Percentiles rank a stretch among this genome's conserved stretches.
Conservation (phyloP, 441 rosid genomes). For the Erodium chrysanthum region DNA sequence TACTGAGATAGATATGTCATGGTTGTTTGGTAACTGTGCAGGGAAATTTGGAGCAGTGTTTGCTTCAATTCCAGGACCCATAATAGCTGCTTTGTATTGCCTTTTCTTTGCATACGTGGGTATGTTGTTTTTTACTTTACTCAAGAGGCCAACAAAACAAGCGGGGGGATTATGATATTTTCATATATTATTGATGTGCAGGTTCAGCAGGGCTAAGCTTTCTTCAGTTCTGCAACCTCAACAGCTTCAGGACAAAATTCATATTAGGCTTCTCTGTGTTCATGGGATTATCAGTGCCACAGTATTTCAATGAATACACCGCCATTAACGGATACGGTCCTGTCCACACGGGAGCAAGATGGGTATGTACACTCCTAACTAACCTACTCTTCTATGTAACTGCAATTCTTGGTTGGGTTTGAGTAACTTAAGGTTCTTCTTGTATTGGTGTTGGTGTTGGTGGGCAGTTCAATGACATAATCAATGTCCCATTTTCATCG, state of each 20-base stretch:
- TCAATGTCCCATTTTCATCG: constrained; percentile 82
- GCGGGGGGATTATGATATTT: background rate
- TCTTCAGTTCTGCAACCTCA: constrained; percentile 88
- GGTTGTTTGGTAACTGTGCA: constrained; percentile 21
- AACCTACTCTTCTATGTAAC: background rate
- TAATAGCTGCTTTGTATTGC: constrained; percentile 75
- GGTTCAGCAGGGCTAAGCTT: constrained; percentile 88
- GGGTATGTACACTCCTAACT: constrained; percentile 34
- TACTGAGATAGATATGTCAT: background rate
- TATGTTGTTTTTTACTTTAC: constrained; percentile 26
- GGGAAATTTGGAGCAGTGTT: constrained; percentile 96
- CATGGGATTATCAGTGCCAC: constrained; percentile 82
- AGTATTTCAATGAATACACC: constrained; percentile 84
- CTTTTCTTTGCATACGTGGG: constrained; percentile 95
- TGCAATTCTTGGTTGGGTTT: background rate
- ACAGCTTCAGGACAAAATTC: constrained; percentile 74
- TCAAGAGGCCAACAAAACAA: background rate
- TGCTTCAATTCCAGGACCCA: constrained; percentile 90
- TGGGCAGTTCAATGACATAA: constrained; percentile 76
- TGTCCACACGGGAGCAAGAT: constrained; percentile 70
- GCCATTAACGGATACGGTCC: constrained; percentile 84
- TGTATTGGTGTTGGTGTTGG: no score
- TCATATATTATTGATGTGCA: constrained; percentile 23
- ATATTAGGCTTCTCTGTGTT: constrained; percentile 82
- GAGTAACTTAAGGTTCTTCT: no score